Percentiles rank a stretch among this genome's conserved stretches.
Conservation (phyloP, 1,139 yeast species). For the Yamadazyma dushanensis region DNA sequence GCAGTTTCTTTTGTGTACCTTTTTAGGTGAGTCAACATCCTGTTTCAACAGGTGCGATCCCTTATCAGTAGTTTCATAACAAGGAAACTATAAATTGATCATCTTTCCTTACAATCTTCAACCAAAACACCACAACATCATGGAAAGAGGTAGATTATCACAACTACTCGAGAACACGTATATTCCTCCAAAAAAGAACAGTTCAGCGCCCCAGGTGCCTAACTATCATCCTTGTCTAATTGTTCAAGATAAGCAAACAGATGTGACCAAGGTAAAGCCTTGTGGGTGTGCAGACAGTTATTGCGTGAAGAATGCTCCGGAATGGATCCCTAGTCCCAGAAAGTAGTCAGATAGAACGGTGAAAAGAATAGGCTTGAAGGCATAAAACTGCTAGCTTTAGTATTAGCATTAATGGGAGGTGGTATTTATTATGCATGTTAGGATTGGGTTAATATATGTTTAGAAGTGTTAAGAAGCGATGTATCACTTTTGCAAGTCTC, state of each 20-base stretch:
- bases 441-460: too few relatives aligned
- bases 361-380: too few relatives aligned
- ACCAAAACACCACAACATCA: constrained; percentile 10
- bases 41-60: neutral
- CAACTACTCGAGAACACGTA: constrained; percentile 30
- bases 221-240: constrained; percentile 46
- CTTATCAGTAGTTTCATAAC: constrained; percentile 7
- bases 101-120: neutral
- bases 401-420: too few relatives aligned
- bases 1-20: too few relatives aligned
- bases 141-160: constrained; percentile 35
- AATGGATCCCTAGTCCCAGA: constrained; percentile 41
- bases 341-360: too few relatives aligned
- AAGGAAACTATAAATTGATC: neutral
- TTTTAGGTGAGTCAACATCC: neutral
- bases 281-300: constrained; percentile 49
- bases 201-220: constrained; percentile 25
- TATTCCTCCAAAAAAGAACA: constrained; percentile 29
- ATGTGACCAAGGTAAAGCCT: constrained; percentile 34
- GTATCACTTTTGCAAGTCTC: too few relatives aligned
- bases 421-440: too few relatives aligned
- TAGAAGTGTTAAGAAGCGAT: too few relatives aligned
- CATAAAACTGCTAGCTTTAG: too few relatives aligned
- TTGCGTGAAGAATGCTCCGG: constrained; percentile 44
- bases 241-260: constrained; percentile 46